Evolutionary conservation across 768 basidiomycete species (phyloP).

Genomic region (Termitomyces heimii): DNA sequence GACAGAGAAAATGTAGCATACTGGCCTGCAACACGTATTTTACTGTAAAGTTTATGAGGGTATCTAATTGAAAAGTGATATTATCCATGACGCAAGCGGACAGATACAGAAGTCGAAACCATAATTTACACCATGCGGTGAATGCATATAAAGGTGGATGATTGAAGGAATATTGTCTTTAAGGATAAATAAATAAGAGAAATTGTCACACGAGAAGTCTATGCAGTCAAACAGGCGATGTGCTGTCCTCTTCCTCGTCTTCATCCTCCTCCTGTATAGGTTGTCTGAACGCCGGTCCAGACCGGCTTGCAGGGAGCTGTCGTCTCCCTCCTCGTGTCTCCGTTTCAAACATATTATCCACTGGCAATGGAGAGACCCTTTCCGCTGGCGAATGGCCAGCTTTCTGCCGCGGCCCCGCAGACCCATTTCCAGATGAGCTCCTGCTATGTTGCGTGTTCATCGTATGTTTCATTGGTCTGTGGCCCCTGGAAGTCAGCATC

Average conservation of each 20-base stretch:
- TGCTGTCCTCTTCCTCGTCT: slow-evolving; percentile 59
- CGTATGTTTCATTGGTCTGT: slow-evolving; percentile 31
- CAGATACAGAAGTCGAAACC: slow-evolving; percentile 4
- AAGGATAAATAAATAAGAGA: background rate
- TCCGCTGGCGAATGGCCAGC: slow-evolving; percentile 56
- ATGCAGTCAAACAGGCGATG: background rate
- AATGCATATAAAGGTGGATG: background rate
- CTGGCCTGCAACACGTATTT: background rate
- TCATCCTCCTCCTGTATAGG: slow-evolving; percentile 85
- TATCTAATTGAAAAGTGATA: slow-evolving; percentile 12
- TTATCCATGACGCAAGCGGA: slow-evolving; percentile 3
- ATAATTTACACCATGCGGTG: background rate
- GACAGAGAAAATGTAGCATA: background rate
- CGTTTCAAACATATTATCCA: slow-evolving; percentile 41
- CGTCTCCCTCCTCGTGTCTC: slow-evolving; percentile 57
- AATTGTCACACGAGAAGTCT: background rate
- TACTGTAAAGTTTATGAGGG: background rate
- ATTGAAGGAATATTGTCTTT: background rate
- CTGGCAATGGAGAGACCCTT: slow-evolving; percentile 53
- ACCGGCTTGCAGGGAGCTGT: slow-evolving; percentile 61
- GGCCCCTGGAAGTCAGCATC: slow-evolving; percentile 44
- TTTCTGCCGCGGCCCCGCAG: slow-evolving; percentile 30
- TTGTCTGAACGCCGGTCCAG: slow-evolving; percentile 66
- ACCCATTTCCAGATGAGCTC: slow-evolving; percentile 14
- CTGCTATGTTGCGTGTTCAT: slow-evolving; percentile 19